A percentile compares a stretch with the other conserved stretches of the same genome.
These are phyloP conservation scores for Spirogloea muscicola DNA, from an alignment of 139 green algal genomes.

Conservation along the genomic window DNA sequence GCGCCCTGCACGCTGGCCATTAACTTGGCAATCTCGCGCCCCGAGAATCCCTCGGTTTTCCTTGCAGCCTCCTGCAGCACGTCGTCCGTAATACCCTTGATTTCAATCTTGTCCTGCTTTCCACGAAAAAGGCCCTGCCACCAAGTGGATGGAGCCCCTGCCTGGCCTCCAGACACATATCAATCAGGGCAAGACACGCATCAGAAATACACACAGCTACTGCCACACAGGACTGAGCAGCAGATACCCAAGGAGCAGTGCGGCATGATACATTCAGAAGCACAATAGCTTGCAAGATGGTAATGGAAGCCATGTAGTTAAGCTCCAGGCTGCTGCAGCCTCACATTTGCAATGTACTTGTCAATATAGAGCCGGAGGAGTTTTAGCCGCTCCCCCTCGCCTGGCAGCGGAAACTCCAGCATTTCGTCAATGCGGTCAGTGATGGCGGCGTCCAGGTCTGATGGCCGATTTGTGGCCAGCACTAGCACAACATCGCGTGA, in stretches of 20 bases:
- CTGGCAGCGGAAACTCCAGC: constrained; percentile 46
- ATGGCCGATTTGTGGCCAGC: constrained; percentile 54
- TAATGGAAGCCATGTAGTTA: no score
- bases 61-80: constrained; percentile 62
- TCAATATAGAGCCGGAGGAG: constrained; percentile 43
- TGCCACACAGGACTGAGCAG: no score
- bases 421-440: constrained; percentile 52
- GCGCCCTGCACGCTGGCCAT: constrained; percentile 69
- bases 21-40: constrained; percentile 91
- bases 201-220: no score
- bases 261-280: no score
- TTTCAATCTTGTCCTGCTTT: constrained; percentile 31
- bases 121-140: not conserved
- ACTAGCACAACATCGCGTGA: constrained; percentile 48
- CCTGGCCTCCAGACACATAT: not conserved
- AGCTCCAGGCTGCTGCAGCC: no score
- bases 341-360: constrained; percentile 68
- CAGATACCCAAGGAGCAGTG: no score
- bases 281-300: no score
- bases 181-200: not conserved
- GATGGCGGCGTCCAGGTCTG: constrained; percentile 54
- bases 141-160: not conserved
- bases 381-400: constrained; percentile 33
- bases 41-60: constrained; percentile 83
- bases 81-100: constrained; percentile 36